A percentile compares a stretch with the other conserved stretches of the same genome.
Evolutionary conservation across 139 green algal genomes (phyloP).

Genomic region (Pedinophyceae sp.): DNA sequence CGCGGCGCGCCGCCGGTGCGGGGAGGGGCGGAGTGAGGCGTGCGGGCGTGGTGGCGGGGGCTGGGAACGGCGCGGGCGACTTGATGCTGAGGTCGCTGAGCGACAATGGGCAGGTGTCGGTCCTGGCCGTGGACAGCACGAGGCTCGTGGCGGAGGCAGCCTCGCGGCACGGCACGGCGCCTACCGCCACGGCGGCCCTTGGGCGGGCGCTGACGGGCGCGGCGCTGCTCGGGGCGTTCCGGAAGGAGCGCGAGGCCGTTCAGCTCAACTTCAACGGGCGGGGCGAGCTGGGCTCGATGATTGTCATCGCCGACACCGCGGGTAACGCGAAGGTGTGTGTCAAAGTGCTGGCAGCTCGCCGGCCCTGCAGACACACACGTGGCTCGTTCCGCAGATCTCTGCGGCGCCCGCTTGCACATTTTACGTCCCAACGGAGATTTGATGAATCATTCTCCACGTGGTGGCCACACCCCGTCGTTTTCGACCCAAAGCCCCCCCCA

Average conservation of each 20-base stretch:
- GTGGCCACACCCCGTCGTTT: no score
- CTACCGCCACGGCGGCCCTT: slow-evolving; percentile 70
- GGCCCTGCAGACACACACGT: no score
- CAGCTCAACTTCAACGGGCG: slow-evolving; percentile 72
- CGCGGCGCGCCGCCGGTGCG: no score
- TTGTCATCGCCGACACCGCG: slow-evolving; percentile 20
- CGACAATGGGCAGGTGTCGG: slow-evolving; percentile 18
- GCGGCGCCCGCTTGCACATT: no score
- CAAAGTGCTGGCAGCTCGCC: no score
- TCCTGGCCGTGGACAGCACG: slow-evolving; percentile 48
- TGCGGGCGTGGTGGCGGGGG: no score
- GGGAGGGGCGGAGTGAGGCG: no score
- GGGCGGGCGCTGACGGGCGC: slow-evolving; percentile 60
- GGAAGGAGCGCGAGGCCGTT: slow-evolving; percentile 41
- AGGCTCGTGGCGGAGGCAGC: slow-evolving; percentile 45
- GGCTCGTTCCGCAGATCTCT: no score
- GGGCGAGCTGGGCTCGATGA: slow-evolving; percentile 46
- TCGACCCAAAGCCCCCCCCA: no score
- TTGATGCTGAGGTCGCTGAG: background rate
- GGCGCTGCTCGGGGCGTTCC: slow-evolving; percentile 63
- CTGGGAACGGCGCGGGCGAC: no score
- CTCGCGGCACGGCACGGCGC: slow-evolving; percentile 42
- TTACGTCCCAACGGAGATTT: no score
- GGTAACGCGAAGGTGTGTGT: slow-evolving; percentile 5
- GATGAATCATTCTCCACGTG: no score